phyloP scores from a whole-genome alignment of 345 rosid genomes.

The Conringia planisiliqua region DNA sequence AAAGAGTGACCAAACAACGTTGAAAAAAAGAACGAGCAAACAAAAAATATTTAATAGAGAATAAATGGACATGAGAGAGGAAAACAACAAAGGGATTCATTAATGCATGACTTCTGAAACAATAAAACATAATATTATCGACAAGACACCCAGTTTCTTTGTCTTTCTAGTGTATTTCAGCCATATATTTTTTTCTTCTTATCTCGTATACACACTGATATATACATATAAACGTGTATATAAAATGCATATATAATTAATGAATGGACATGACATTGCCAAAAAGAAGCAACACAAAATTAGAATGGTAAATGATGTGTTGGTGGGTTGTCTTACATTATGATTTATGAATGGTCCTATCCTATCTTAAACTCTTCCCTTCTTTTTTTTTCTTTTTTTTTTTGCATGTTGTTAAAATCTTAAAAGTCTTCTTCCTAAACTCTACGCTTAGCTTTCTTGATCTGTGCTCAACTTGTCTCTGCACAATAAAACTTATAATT shows the following conservation, averaged over 20 bases:
- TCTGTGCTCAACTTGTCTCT: not conserved
- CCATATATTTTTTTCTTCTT: slow-evolving; percentile 24
- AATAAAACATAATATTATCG: slow-evolving; percentile 16
- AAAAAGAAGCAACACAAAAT: slow-evolving; percentile 25
- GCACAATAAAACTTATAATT: not conserved
- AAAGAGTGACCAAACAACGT: slow-evolving; percentile 18
- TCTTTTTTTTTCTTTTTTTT: not conserved
- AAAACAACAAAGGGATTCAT: slow-evolving; percentile 21
- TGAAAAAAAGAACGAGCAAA: slow-evolving; percentile 1
- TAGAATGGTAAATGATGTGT: slow-evolving; percentile 21
- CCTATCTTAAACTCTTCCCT: slow-evolving; percentile 17
- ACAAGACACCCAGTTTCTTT: slow-evolving; percentile 25
- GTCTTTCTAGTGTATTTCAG: slow-evolving; percentile 18
- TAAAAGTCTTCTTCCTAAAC: not conserved
- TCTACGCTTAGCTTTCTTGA: slow-evolving; percentile 5
- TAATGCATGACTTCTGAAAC: slow-evolving; percentile 26
- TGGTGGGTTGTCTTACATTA: slow-evolving; percentile 32
- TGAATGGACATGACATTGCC: slow-evolving; percentile 24
- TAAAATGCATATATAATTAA: not conserved
- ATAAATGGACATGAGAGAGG: slow-evolving; percentile 10
- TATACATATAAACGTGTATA: slow-evolving; percentile 6
- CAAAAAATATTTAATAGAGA: slow-evolving; percentile 9
- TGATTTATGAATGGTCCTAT: slow-evolving; percentile 27
- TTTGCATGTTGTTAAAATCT: not conserved
- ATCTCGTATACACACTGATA: slow-evolving; percentile 10